Evolutionary conservation across 2,329 filamentous ascomycete genomes (phyloP), one percentile per base, ranked within the genome.

Genomic region (Cyphellophora attinorum): DNA sequence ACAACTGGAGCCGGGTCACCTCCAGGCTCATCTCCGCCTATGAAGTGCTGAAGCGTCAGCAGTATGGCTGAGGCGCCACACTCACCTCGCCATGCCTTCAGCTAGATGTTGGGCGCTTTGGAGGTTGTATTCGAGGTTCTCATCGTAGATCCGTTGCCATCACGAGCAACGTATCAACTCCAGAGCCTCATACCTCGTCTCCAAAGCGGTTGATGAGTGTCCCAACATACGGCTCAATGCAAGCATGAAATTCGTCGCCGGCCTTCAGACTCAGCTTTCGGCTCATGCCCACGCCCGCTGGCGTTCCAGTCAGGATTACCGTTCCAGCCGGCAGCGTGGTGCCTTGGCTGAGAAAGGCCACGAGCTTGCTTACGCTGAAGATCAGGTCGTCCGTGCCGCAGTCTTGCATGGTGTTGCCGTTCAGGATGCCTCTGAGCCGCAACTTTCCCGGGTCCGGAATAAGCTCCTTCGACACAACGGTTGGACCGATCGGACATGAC

Each of bases 141-240:
- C 6, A 10, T 28, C 18, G 31, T 28, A 12, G 11, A 15, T 19
- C 8, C 6, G 10, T 6, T n/a, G 11, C 5, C 25, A 34, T 6
- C 11, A 28, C 10, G n/a, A 8, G 18, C 14, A 34, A 11, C 5
- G 8, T 3, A 5, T 6, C 5, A 16, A n/a, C n/a, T n/a, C n/a
- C n/a, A n/a, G n/a, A n/a, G n/a, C n/a, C 27, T 31, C 14, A 42
- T 29, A 41, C 34, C 33, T 47, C 49, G 32, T 49, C 42, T 41
- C 53, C 51, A 37, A 53, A 48, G 12, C 47, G 42, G 14, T 58
- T 69, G 19, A 65, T 54, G 44, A 70, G 48, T 0, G 67, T 70
- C 6, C 66, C 67, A 32, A 70, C 60, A 47, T 66, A 50, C 11
- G 66, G 65, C 34, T 62, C 44, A 37, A 70, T 55, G 54, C 69